Percentiles rank a stretch among this genome's conserved stretches.
Evolutionary conservation across 352 stramenopile genomes (phyloP).

Genomic region (Phytophthora chlamydospora): DNA sequence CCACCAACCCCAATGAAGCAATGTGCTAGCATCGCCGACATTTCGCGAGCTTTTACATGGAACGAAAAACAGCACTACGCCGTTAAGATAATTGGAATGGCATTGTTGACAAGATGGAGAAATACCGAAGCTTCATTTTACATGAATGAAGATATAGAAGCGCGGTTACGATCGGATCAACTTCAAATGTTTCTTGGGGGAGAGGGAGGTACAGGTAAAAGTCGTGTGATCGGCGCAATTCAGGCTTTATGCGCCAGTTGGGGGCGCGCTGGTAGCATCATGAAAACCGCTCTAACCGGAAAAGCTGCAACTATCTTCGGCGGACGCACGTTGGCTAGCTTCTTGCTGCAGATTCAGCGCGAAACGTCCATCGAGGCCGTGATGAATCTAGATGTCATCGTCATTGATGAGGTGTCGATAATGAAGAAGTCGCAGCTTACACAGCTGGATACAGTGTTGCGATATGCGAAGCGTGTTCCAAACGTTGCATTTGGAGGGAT

Average conservation of each 20-base stretch:
- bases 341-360: neutral
- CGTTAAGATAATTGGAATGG: neutral
- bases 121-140: neutral
- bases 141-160: slow-evolving; percentile 1
- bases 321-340: slow-evolving; percentile 2
- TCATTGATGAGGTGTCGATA: slow-evolving; percentile 11
- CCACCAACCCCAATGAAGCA: neutral
- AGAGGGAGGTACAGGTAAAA: slow-evolving; percentile 5
- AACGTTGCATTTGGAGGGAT: slow-evolving; percentile 1
- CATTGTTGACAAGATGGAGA: slow-evolving; percentile 6
- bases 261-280: neutral
- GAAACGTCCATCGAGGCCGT: neutral
- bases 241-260: slow-evolving; percentile 1
- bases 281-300: slow-evolving; percentile 1
- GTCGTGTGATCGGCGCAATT: slow-evolving; percentile 1
- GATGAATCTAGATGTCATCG: neutral
- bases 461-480: neutral
- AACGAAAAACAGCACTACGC: slow-evolving; percentile 7
- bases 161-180: slow-evolving; percentile 4
- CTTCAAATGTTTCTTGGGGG: slow-evolving; percentile 6
- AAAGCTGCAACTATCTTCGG: slow-evolving; percentile 6
- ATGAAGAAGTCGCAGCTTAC: slow-evolving; percentile 2
- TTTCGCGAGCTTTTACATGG: slow-evolving; percentile 2
- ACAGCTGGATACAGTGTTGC: slow-evolving; percentile 2
- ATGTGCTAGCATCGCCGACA: slow-evolving; percentile 1